These are phyloP conservation scores for Ascochyta fabae DNA, from an alignment of 2,329 filamentous ascomycete genomes.

Conservation along the genomic window DNA sequence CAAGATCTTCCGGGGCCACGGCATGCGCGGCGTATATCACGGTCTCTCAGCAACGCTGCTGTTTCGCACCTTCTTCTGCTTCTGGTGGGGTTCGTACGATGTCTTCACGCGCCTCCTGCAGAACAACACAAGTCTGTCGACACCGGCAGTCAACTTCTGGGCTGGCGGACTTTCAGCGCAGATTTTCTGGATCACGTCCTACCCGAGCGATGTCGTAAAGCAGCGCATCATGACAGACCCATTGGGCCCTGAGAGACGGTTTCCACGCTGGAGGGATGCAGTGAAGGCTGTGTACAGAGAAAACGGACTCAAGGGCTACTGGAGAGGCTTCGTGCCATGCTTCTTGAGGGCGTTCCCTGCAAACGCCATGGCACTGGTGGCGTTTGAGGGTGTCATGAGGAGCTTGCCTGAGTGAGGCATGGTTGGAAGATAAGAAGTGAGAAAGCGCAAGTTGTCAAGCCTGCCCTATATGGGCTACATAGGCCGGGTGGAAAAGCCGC, in stretches of 20 bases:
- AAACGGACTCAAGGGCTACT: slow-evolving; percentile 79
- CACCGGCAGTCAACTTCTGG: slow-evolving; percentile 93
- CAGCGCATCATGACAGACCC: slow-evolving; percentile 97
- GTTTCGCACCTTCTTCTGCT: slow-evolving; percentile 94
- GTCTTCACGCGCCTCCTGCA: slow-evolving; percentile 74
- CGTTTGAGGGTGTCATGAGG: slow-evolving; percentile 92
- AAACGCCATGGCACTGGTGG: slow-evolving; percentile 90
- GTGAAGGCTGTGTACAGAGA: slow-evolving; percentile 78
- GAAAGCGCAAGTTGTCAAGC: background rate
- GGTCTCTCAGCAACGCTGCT: slow-evolving; percentile 84
- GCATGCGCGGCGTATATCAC: slow-evolving; percentile 81
- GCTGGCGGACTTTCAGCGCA: slow-evolving; percentile 92
- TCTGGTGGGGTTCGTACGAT: slow-evolving; percentile 98
- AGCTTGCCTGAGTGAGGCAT: slow-evolving; percentile 39
- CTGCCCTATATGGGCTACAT: background rate
- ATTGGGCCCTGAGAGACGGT: slow-evolving; percentile 69
- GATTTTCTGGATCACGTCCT: slow-evolving; percentile 91
- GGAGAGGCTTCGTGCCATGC: slow-evolving; percentile 90
- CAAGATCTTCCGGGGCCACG: slow-evolving; percentile 68
- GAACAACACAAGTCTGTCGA: slow-evolving; percentile 71
- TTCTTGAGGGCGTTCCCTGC: slow-evolving; percentile 94
- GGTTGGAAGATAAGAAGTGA: background rate
- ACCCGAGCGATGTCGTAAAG: slow-evolving; percentile 93
- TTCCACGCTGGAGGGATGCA: slow-evolving; percentile 79
- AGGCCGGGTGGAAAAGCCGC: background rate